These are phyloP conservation scores for Mycena rosella DNA, from an alignment of 768 basidiomycete genomes.

Conservation along the genomic window DNA sequence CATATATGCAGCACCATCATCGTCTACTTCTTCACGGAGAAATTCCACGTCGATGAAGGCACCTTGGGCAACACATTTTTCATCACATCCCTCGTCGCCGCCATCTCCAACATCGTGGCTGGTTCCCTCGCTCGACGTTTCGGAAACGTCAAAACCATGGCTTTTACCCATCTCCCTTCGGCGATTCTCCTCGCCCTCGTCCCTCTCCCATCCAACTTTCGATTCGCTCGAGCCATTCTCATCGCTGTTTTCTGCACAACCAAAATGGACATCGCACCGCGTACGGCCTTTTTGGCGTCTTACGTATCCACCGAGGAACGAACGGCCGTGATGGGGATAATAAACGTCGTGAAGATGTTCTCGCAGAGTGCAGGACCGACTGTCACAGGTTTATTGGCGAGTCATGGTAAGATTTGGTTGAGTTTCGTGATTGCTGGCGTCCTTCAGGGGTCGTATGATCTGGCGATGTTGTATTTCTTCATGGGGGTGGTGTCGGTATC, in stretches of 20 bases:
- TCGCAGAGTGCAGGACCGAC: slow-evolving; percentile 21
- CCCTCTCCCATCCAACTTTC: slow-evolving; percentile 23
- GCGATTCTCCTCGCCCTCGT: slow-evolving; percentile 22
- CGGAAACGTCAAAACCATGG: slow-evolving; percentile 28
- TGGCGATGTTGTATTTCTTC: slow-evolving; percentile 32
- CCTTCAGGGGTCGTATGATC: slow-evolving; percentile 22
- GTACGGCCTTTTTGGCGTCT: slow-evolving; percentile 25
- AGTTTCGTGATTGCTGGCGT: slow-evolving; percentile 28
- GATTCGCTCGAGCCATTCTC: slow-evolving; percentile 18
- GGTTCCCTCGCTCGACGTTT: slow-evolving; percentile 23
- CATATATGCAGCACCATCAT: slow-evolving; percentile 19
- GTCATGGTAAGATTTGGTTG: slow-evolving; percentile 25
- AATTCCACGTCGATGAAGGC: slow-evolving; percentile 27
- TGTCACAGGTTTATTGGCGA: slow-evolving; percentile 21
- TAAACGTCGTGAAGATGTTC: slow-evolving; percentile 21
- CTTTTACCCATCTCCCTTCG: slow-evolving; percentile 27
- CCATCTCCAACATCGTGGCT: slow-evolving; percentile 26
- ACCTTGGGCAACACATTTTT: slow-evolving; percentile 27
- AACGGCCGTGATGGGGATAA: slow-evolving; percentile 27
- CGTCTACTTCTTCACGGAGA: slow-evolving; percentile 25
- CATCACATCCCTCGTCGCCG: slow-evolving; percentile 26
- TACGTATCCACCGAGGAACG: slow-evolving; percentile 21
- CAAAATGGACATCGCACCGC: slow-evolving; percentile 28
- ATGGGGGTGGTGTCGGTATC: slow-evolving; percentile 16
- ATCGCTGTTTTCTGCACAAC: slow-evolving; percentile 25